Percentiles rank a stretch among this genome's conserved stretches.
Conservation (phyloP, 1,284 basidiomycete species). For the Phylloboletellus chloephorus region DNA sequence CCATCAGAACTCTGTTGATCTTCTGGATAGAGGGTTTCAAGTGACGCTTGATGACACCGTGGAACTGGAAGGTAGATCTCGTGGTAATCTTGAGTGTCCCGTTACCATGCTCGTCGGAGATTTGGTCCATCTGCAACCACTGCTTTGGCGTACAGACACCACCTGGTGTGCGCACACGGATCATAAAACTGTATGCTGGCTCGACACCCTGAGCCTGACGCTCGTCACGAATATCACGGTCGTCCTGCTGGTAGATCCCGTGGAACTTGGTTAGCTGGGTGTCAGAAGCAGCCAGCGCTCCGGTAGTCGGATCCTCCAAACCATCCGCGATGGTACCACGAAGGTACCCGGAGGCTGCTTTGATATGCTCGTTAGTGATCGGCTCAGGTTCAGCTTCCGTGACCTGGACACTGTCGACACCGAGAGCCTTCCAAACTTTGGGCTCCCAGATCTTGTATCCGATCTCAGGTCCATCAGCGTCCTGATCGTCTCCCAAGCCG, state of each 20-base stretch:
- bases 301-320: conserved; percentile 81
- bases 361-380: conserved; percentile 99
- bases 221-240: conserved; percentile 97
- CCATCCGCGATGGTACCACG: conserved; percentile 95
- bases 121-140: conserved; percentile 95
- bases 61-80: conserved; percentile 99
- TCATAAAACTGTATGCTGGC: conserved; percentile 98
- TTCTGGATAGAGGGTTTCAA: conserved; percentile 95
- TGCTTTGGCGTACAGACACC: conserved; percentile 90
- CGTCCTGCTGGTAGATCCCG: conserved; percentile 96
- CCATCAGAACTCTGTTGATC: conserved; percentile 88
- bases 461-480: conserved; percentile 93
- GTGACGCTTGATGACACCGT: conserved; percentile 96
- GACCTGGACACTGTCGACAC: conserved; percentile 88
- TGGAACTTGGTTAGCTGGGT: conserved; percentile 98
- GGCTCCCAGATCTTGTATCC: conserved; percentile 97
- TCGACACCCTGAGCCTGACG: conserved; percentile 90
- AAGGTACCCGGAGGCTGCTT: conserved; percentile 92
- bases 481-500: conserved; percentile 95
- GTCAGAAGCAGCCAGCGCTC: conserved; percentile 85
- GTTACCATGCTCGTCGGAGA: conserved; percentile 92
- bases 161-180: conserved; percentile 92
- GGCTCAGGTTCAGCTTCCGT: conserved; percentile 92
- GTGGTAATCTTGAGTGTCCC: conserved; percentile 98
- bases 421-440: conserved; percentile 88